Conservation (phyloP, 1,139 yeast species). For the Zygosaccharomyces pseudobailii region DNA sequence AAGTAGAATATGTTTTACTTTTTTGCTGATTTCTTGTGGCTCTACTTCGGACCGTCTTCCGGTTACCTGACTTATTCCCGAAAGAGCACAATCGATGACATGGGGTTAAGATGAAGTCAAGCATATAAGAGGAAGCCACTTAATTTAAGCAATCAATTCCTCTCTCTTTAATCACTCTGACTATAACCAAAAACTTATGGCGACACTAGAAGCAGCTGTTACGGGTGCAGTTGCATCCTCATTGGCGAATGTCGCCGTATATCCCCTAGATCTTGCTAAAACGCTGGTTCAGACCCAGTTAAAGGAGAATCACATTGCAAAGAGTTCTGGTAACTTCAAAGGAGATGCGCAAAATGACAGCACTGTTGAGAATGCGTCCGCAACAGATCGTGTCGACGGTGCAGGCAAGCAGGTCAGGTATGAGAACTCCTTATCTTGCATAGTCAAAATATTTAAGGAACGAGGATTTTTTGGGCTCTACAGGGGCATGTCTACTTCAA, state of each 20-base stretch:
- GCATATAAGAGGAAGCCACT: too few species aligned
- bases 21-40: too few species aligned
- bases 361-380: constrained; percentile 21
- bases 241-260: constrained; percentile 72
- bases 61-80: background rate
- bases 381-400: background rate
- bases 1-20: too few species aligned
- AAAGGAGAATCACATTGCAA: constrained; percentile 20
- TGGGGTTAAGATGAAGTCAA: too few species aligned
- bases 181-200: constrained; percentile 18
- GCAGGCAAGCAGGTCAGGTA: constrained; percentile 36
- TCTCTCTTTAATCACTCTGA: too few species aligned
- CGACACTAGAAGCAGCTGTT: constrained; percentile 68
- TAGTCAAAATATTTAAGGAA: constrained; percentile 52
- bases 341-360: constrained; percentile 7
- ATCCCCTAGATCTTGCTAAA: constrained; percentile 69
- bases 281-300: constrained; percentile 69
- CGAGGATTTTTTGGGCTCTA: constrained; percentile 73
- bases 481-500: constrained; percentile 65
- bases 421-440: constrained; percentile 58
- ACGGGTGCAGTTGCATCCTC: constrained; percentile 85
- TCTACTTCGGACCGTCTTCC: background rate
- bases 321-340: constrained; percentile 13
- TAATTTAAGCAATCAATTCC: too few species aligned
- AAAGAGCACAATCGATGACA: background rate